Evolutionary conservation across 805 yeast species (phyloP).

Genomic region (Phaffomyces opuntiae): DNA sequence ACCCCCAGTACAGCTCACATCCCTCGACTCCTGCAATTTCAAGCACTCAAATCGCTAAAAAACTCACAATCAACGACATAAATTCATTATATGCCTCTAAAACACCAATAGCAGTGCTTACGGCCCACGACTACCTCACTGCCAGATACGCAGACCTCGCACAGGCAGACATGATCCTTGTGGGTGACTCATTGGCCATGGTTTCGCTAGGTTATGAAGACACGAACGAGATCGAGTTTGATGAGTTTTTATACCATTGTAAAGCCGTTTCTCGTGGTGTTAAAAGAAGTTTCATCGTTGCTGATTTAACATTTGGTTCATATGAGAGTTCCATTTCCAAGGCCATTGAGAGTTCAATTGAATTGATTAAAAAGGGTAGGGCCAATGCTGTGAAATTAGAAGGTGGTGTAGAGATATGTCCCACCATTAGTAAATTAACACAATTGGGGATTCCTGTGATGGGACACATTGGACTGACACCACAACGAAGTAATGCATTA

Average conservation of each 20-base stretch:
- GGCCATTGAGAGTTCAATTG: slow-evolving; percentile 54
- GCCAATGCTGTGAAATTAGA: slow-evolving; percentile 81
- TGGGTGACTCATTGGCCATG: slow-evolving; percentile 95
- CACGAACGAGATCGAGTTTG: slow-evolving; percentile 69
- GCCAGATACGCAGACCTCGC: slow-evolving; percentile 63
- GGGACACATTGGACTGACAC: slow-evolving; percentile 91
- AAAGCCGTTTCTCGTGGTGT: slow-evolving; percentile 72
- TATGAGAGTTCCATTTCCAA: slow-evolving; percentile 59
- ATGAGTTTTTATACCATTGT: slow-evolving; percentile 73
- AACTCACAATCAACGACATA: slow-evolving; percentile 33
- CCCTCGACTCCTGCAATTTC: not conserved
- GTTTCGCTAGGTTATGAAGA: slow-evolving; percentile 75
- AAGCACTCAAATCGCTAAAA: not conserved
- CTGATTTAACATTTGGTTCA: slow-evolving; percentile 86
- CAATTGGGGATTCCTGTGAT: slow-evolving; percentile 78
- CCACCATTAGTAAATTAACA: slow-evolving; percentile 49
- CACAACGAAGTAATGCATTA: slow-evolving; percentile 70
- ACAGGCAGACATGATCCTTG: slow-evolving; percentile 60
- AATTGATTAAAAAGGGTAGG: slow-evolving; percentile 43
- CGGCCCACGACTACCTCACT: slow-evolving; percentile 85
- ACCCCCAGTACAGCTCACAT: no score
- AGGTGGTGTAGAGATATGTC: slow-evolving; percentile 57
- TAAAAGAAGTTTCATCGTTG: slow-evolving; percentile 57
- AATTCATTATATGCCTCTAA: slow-evolving; percentile 25
- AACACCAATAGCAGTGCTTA: slow-evolving; percentile 48